Evolutionary conservation across 2,329 filamentous ascomycete genomes (phyloP), one percentile per base, ranked within the genome.

Genomic region (Penicillium sp.): DNA sequence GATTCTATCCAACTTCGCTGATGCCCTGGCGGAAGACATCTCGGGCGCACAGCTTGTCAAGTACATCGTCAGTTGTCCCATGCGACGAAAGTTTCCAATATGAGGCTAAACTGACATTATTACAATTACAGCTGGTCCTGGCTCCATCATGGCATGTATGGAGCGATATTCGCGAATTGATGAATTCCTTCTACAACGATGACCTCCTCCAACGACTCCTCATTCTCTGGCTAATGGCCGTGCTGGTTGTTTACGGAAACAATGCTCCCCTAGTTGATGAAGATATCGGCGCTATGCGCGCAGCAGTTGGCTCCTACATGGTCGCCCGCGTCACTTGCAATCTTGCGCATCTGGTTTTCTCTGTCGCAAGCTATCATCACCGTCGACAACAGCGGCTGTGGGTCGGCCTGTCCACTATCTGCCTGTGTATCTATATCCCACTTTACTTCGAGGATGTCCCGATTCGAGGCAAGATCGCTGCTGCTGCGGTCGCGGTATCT

Each of bases 171-270:
- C 75, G 78, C 55, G 79, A 81, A 64, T 68, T 81, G 52, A 81
- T 81, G 77, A 81, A 81, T 64, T 78, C 76, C 7, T 81, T 79
- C 66, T 81, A 81, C 64, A 80, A 77, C 48, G 79, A 81, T 55
- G 79, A 81, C 58, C 61, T 81, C 18, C 56, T 73, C 1, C 79
- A 81, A 60, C 75, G 79, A 7, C 61, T 79, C 26, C 62, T 78
- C 23, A 77, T 81, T 49, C 71, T 81, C n/a, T 81, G 78, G 77
- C 72, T 81, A 51, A 81, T 81, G 79, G 76, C 78, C 3, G 62
- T 79, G 5, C 67, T 81, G 14, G 75, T 81, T 3, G 70, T 81
- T 14, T 81, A 80, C 59, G 71, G 71, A 37, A 81, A 81, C 64
- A 81, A 81, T 48, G 78, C 79, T 5, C 71, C 71, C 3, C 61